A percentile compares a stretch with the other conserved stretches of the same genome.
These are phyloP conservation scores for Vicia sativa DNA, from an alignment of 306 rosid genomes.

Conservation along the genomic window DNA sequence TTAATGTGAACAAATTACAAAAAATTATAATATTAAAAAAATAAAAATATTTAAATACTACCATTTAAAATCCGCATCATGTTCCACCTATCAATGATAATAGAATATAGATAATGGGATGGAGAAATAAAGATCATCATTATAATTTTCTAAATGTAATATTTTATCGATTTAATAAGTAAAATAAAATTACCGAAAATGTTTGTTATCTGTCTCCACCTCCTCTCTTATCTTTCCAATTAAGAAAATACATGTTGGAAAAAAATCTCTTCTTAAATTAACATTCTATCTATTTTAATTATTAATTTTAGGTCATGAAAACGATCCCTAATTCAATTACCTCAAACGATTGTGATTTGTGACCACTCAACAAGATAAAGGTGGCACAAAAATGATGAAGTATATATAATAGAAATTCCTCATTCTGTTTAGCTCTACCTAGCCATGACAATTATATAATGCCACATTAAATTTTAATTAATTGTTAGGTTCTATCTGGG, in stretches of 20 bases:
- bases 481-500: conserved; percentile 1
- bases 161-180: no score
- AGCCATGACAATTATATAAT: conserved; percentile 48
- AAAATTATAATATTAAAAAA: no score
- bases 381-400: not conserved
- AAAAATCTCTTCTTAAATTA: not conserved
- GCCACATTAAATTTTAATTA: conserved; percentile 17
- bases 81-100: no score
- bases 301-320: not conserved
- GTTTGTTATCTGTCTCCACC: not conserved
- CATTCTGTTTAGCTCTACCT: conserved; percentile 32
- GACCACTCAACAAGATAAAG: not conserved
- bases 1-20: no score
- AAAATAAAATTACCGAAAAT: no score
- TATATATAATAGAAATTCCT: not conserved
- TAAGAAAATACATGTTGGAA: not conserved
- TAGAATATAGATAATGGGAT: no score
- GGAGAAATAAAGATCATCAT: no score
- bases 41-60: no score
- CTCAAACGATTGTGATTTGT: not conserved
- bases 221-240: not conserved
- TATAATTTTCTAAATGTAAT: no score
- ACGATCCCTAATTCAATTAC: not conserved
- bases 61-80: no score
- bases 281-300: no score